These are phyloP conservation scores for Porphyrellus cyaneotinctus DNA, from an alignment of 768 basidiomycete genomes.

Conservation along the genomic window DNA sequence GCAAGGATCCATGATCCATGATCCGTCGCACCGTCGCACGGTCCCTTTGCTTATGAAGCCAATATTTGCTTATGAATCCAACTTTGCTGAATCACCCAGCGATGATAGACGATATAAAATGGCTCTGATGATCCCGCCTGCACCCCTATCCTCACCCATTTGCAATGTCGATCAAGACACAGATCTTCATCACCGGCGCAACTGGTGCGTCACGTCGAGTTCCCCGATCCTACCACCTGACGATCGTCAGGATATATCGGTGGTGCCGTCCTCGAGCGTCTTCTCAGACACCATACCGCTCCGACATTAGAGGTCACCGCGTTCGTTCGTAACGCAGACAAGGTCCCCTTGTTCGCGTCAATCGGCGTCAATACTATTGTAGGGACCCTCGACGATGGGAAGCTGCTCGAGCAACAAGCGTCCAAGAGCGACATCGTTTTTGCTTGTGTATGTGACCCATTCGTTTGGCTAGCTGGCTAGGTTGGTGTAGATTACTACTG, in stretches of 20 bases:
- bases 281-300: slow-evolving; percentile 18
- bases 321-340: slow-evolving; percentile 26
- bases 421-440: slow-evolving; percentile 42
- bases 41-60: neutral
- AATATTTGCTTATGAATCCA: neutral
- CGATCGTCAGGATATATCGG: slow-evolving; percentile 27
- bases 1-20: too few relatives aligned
- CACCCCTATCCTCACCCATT: neutral
- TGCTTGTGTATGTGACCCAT: slow-evolving; percentile 34
- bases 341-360: slow-evolving; percentile 6
- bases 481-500: neutral
- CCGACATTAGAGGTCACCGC: slow-evolving; percentile 6
- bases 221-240: neutral
- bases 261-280: slow-evolving; percentile 23
- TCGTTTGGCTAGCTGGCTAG: neutral
- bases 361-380: slow-evolving; percentile 23
- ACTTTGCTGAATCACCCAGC: neutral
- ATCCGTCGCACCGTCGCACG: too few relatives aligned
- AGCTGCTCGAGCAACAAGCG: slow-evolving; percentile 39
- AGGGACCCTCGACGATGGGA: slow-evolving; percentile 41
- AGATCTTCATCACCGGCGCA: slow-evolving; percentile 42
- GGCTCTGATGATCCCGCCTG: neutral
- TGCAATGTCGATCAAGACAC: slow-evolving; percentile 5
- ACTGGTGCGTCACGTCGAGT: slow-evolving; percentile 36
- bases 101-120: neutral